Base-by-base conservation (phyloP, 371 early-diverging fungal species). In the Zychaea mexicana region DNA sequence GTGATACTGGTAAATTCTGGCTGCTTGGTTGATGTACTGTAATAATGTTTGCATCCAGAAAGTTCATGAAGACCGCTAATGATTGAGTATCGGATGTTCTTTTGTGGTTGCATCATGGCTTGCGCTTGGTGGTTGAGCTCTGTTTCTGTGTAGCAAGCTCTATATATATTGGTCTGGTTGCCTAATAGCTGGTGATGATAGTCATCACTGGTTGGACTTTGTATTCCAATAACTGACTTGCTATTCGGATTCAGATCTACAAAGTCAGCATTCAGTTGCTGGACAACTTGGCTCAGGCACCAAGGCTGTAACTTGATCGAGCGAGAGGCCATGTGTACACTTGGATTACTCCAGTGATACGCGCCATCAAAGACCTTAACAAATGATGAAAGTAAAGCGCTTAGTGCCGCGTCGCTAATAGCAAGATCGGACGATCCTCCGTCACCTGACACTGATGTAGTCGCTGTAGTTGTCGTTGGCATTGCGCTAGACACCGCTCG, bases 21-120 rank as follows among this genome's bases (percentile, higher is more conserved):
- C 24, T 12, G 21, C 5, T 19, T 24, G 21, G 49, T 10, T 49
- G n/a, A n/a, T n/a, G n/a, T n/a, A n/a, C 49, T n/a, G 24, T 5
- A 1, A 22, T 12, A 49, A 24, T 49, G 49, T 24, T 22, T 19
- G 12, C 8, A n/a, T 1, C 5, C n/a, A 56, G 36, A 56, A 45
- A 58, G 45, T 13, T 88, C 87, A 47, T 81, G 78, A 7, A 86
- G 64, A 8, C 89, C 87, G 31, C 85, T 79, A 26, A 87, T 69
- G 24, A 88, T 47, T 27, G 85, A 54, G 58, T 80, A 86, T 4
- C 74, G 76, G 6, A 68, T 63, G 36, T 75, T 74, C 33, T 61
- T 58, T 22, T 53, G 39, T 8, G 27, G 56, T 24, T 57, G 56
- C 15, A 21, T 32, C 28, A 36, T 21, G 7, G 26, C 38, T 2